Conservation (phyloP, 2,329 filamentous ascomycete species). For the Lecanicillium sp. region DNA sequence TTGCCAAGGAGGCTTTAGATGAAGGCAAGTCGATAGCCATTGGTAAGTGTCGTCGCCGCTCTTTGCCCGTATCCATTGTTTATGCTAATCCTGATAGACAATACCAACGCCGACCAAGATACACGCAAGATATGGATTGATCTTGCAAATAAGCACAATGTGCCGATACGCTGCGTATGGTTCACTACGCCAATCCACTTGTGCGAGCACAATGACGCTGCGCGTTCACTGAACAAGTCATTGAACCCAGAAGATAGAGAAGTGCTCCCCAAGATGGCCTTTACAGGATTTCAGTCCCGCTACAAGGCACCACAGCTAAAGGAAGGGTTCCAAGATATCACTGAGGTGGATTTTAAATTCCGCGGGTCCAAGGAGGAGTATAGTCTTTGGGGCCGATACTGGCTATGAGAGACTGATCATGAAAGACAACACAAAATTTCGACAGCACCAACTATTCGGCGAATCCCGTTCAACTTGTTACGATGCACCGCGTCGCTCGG, state of each 20-base stretch:
- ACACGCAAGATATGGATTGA: slow-evolving; percentile 72
- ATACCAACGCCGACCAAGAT: slow-evolving; percentile 83
- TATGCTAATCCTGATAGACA: slow-evolving; percentile 51
- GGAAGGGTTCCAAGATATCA: slow-evolving; percentile 82
- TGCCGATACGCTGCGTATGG: slow-evolving; percentile 78
- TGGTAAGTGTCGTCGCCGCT: slow-evolving; percentile 45
- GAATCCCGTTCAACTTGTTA: too few relatives aligned
- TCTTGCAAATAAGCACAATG: slow-evolving; percentile 59
- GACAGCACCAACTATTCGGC: too few relatives aligned
- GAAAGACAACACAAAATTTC: too few relatives aligned
- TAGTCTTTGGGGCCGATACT: slow-evolving; percentile 68
- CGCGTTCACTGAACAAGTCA: slow-evolving; percentile 62
- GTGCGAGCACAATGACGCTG: slow-evolving; percentile 79
- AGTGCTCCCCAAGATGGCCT: slow-evolving; percentile 71
- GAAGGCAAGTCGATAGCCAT: slow-evolving; percentile 65
- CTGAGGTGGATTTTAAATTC: slow-evolving; percentile 69
- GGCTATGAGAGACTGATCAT: slow-evolving; percentile 43
- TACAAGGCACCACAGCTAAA: slow-evolving; percentile 63
- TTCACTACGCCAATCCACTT: slow-evolving; percentile 67
- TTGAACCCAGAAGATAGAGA: slow-evolving; percentile 78
- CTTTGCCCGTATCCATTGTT: slow-evolving; percentile 5
- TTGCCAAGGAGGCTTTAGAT: slow-evolving; percentile 57
- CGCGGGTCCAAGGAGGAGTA: slow-evolving; percentile 61
- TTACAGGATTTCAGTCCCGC: slow-evolving; percentile 64
- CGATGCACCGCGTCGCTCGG: too few relatives aligned